These are phyloP conservation scores for Teunomyces stri DNA, from an alignment of 805 yeast genomes.

Conservation along the genomic window DNA sequence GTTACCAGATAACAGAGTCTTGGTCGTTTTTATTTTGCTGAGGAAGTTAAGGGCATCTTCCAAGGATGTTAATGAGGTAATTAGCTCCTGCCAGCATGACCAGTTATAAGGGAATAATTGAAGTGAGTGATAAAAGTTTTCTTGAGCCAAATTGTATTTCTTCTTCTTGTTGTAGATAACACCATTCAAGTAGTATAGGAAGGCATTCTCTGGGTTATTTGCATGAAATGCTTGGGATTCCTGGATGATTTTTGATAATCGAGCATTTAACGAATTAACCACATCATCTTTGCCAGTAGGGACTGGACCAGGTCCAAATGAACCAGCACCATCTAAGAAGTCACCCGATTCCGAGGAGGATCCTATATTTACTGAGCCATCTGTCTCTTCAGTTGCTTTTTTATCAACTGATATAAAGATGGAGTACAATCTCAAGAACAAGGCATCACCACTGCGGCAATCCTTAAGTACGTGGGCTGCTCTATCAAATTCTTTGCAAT, in stretches of 20 bases:
- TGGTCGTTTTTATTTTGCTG: constrained; percentile 35
- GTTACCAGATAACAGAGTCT: constrained; percentile 27
- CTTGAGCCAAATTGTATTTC: constrained; percentile 59
- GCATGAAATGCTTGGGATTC: constrained; percentile 37
- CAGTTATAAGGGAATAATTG: constrained; percentile 79
- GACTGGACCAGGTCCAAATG: not conserved
- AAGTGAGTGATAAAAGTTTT: constrained; percentile 58
- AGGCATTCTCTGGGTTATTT: constrained; percentile 41
- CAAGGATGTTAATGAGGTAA: constrained; percentile 55
- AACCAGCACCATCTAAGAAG: constrained; percentile 14
- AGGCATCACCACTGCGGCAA: constrained; percentile 49
- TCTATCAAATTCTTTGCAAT: constrained; percentile 80
- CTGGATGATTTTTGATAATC: constrained; percentile 34
- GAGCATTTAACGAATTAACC: constrained; percentile 22
- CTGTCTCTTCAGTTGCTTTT: constrained; percentile 64
- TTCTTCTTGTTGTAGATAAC: constrained; percentile 61
- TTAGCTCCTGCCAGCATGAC: constrained; percentile 88
- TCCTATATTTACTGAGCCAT: constrained; percentile 55
- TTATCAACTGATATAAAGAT: constrained; percentile 76
- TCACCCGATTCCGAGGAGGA: constrained; percentile 15
- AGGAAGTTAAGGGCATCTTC: constrained; percentile 54
- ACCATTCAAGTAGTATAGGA: constrained; percentile 72
- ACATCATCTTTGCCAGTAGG: constrained; percentile 9
- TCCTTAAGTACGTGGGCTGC: constrained; percentile 58
- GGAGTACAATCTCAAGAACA: constrained; percentile 68